These are phyloP conservation scores for Aulographum hederae DNA, from an alignment of 2,329 filamentous ascomycete genomes.

Conservation along the genomic window DNA sequence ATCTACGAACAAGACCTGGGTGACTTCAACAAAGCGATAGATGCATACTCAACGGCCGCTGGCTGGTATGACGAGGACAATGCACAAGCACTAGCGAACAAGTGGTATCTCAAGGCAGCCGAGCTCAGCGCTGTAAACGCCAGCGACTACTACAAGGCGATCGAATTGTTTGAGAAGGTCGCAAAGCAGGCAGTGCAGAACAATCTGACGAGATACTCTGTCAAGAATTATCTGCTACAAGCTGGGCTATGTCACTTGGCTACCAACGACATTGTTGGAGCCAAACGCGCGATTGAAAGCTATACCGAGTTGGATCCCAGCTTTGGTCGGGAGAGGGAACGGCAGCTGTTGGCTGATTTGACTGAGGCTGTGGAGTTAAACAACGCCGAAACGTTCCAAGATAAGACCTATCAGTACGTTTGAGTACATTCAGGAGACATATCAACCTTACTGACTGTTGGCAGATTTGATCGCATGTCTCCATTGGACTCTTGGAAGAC, in stretches of 20 bases:
- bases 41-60: conserved; percentile 70
- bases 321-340: not conserved
- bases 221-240: conserved; percentile 93
- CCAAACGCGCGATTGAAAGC: not conserved
- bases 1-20: conserved; percentile 67
- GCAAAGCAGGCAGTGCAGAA: conserved; percentile 63
- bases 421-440: too few relatives aligned
- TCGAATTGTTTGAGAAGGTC: conserved; percentile 54
- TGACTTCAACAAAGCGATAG: conserved; percentile 60
- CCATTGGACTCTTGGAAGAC: conserved; percentile 1
- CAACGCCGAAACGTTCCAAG: not conserved
- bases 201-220: conserved; percentile 82
- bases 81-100: conserved; percentile 45
- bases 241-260: conserved; percentile 79
- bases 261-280: conserved; percentile 20
- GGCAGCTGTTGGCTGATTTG: not conserved
- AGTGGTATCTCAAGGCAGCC: conserved; percentile 68
- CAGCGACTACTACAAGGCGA: conserved; percentile 71
- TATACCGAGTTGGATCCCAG: conserved; percentile 1
- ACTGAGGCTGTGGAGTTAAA: not conserved
- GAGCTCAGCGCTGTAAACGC: conserved; percentile 67
- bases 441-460: too few relatives aligned
- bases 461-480: not conserved
- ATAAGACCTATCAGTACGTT: not conserved
- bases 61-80: conserved; percentile 81